Evolutionary conservation across 805 yeast genomes (phyloP).

Genomic region (Priceomyces castillae): DNA sequence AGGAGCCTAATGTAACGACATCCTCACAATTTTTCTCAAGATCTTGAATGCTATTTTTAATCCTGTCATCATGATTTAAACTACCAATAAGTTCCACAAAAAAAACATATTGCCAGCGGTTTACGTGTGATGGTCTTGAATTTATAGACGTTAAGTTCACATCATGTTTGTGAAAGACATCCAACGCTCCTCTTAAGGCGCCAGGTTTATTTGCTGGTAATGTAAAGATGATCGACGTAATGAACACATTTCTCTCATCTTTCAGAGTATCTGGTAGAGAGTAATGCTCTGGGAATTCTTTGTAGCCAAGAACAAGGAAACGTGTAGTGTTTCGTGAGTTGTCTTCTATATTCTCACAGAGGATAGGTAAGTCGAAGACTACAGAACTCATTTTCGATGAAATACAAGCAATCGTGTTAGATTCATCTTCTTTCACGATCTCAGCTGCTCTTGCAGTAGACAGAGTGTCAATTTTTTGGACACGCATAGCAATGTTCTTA

Average conservation of each 20-base stretch:
- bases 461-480: slow-evolving; percentile 53
- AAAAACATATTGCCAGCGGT: slow-evolving; percentile 80
- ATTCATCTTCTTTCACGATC: slow-evolving; percentile 42
- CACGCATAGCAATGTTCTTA: slow-evolving; percentile 25
- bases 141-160: slow-evolving; percentile 70
- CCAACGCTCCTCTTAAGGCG: slow-evolving; percentile 64
- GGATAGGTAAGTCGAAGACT: slow-evolving; percentile 55
- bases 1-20: slow-evolving; percentile 59
- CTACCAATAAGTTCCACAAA: slow-evolving; percentile 67
- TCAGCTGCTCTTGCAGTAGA: slow-evolving; percentile 89
- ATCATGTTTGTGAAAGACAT: slow-evolving; percentile 50
- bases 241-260: slow-evolving; percentile 10
- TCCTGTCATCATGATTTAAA: slow-evolving; percentile 19
- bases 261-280: slow-evolving; percentile 5
- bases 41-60: slow-evolving; percentile 38
- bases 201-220: slow-evolving; percentile 68
- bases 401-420: slow-evolving; percentile 59
- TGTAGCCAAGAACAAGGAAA: slow-evolving; percentile 62
- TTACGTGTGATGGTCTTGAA: slow-evolving; percentile 68
- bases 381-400: slow-evolving; percentile 68
- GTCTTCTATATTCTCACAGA: slow-evolving; percentile 65
- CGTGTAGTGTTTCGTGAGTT: slow-evolving; percentile 76
- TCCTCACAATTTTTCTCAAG: slow-evolving; percentile 45
- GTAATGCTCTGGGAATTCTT: slow-evolving; percentile 8
- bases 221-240: slow-evolving; percentile 64